A percentile compares a stretch with the other conserved stretches of the same genome.
Conservation (phyloP, 352 stramenopile genomes). For the Phytopythium montanum region DNA sequence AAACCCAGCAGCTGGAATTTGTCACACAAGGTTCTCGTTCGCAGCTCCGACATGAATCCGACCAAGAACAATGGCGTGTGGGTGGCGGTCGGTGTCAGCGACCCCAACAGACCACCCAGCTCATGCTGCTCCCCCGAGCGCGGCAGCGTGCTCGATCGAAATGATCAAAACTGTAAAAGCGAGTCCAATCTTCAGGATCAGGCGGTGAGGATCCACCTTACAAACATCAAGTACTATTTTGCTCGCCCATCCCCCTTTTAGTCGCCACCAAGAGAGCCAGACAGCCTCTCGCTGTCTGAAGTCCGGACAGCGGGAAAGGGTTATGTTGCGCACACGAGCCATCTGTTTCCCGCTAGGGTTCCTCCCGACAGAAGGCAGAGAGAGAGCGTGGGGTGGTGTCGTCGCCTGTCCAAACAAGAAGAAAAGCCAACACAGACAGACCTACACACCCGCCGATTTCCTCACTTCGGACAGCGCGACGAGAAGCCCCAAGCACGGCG, state of each 20-base stretch:
- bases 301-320: neutral
- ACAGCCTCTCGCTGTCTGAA: neutral
- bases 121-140: too few species aligned
- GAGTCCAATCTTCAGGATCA: conserved; percentile 1
- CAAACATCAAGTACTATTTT: neutral
- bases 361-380: neutral
- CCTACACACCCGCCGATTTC: neutral
- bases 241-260: neutral
- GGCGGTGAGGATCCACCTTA: neutral
- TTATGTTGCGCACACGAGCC: neutral
- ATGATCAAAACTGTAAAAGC: neutral
- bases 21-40: neutral
- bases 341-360: neutral
- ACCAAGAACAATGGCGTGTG: too few species aligned
- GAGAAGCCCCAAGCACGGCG: too few species aligned
- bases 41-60: neutral
- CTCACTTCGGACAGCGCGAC: neutral
- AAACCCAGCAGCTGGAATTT: neutral
- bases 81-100: too few species aligned
- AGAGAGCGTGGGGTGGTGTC: neutral
- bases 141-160: too few species aligned
- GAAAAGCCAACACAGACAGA: neutral
- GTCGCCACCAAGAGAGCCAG: neutral
- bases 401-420: neutral
- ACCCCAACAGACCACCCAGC: too few species aligned